phyloP scores from a whole-genome alignment of 129 eudicot genomes.

The Lactuca saligna region DNA sequence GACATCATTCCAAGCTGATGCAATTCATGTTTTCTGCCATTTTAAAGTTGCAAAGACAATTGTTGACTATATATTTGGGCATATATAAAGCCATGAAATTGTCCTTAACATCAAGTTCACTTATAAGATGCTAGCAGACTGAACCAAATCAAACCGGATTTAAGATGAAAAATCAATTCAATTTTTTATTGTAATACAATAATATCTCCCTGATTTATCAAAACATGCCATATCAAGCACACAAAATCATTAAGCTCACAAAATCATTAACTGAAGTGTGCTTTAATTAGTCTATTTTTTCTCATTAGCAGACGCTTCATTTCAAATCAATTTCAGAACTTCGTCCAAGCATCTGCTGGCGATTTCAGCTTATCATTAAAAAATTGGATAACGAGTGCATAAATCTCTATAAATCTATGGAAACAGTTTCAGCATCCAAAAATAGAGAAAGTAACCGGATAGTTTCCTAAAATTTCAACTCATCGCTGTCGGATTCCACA shows the following conservation, averaged over 20 bases:
- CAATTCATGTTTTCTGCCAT: neutral
- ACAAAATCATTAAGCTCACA: neutral
- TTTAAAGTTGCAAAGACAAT: too few species aligned
- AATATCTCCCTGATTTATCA: neutral
- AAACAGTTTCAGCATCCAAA: neutral
- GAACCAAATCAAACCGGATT: neutral
- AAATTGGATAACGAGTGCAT: neutral
- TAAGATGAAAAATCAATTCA: neutral
- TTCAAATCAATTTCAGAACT: conserved; percentile 9
- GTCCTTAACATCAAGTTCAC: neutral
- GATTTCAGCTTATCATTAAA: conserved; percentile 1
- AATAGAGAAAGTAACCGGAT: neutral
- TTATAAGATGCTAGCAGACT: neutral
- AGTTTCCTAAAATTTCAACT: conserved; percentile 1
- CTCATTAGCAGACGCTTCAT: conserved; percentile 1
- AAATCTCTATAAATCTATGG: neutral
- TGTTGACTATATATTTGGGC: too few species aligned
- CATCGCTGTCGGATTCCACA: conserved; percentile 18
- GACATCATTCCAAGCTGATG: too few species aligned
- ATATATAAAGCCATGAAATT: neutral
- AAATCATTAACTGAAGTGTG: neutral
- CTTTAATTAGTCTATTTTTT: neutral
- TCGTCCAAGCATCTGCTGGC: neutral
- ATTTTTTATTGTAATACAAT: neutral
- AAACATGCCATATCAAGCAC: neutral